Base-by-base conservation (phyloP, 2,329 filamentous ascomycete genomes). In the Aspergillus arachidicola region DNA sequence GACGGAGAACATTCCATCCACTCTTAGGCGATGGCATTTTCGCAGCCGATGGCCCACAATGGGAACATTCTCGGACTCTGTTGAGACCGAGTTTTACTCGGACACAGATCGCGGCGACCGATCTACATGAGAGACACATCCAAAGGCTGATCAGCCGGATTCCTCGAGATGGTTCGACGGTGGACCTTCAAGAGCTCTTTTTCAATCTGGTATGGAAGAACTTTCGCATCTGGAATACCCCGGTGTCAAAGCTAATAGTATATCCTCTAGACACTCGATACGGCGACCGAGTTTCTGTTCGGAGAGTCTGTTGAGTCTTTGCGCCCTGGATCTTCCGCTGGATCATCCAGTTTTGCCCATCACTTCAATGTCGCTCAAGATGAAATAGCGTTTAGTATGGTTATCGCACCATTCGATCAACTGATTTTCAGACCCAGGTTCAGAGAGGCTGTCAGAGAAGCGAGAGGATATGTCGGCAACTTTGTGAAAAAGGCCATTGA, bases 101-200 rank as follows among this genome's bases (percentile, higher is more conserved):
- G 67, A 59, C 71, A 9, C 73, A 77, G 59, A 72, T 58, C 69
- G 71, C 45, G 71, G 26, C 78, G 55, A 66, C 79, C 1, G 69
- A 75, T 11, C 65, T 73, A 2, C 74, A 78, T 55, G 65, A 71
- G 32, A 63, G 71, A 16, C 77, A 69, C 50, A 63, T 72, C 10
- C 68, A 76, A 41, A 75, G 78, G 54, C 66, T 82, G 50, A 70
- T 81, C 30, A 28, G 30, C 3, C 64, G 32, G 32, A 28, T 75
- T 1, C 63, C 66, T 4, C 70, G 71, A 3, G 63, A 70, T 32
- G 65, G 66, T 2, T 50, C 68, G 23, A 53, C 46, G 11, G 46
- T 75, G n/a, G 64, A 69, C 34, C 60, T 82, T 0, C 71, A 79
- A 60, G 74, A 76, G 0, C 66, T 80, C 0, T 81, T 82, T 61